A percentile compares a stretch with the other conserved stretches of the same genome.
Conservation (phyloP, 2,329 filamentous ascomycete genomes). For the Drechmeria coniospora region DNA sequence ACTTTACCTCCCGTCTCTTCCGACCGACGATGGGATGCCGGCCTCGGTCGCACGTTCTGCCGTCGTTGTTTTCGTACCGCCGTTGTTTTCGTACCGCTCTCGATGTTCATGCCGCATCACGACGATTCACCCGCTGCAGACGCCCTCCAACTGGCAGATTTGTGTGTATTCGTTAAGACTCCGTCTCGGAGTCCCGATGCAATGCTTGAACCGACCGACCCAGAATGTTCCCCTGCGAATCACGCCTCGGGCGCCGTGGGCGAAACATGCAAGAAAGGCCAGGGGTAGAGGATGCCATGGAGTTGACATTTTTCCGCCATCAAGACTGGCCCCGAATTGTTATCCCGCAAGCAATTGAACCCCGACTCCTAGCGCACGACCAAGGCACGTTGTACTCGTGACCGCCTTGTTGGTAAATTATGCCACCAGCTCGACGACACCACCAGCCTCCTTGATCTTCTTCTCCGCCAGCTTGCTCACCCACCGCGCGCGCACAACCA, state of each 20-base stretch:
- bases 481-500: conserved; percentile 91
- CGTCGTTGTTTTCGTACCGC: too few relatives aligned
- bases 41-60: too few relatives aligned
- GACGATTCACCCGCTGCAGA: too few relatives aligned
- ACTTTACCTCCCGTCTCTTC: too few relatives aligned
- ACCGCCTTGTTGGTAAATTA: conserved; percentile 23
- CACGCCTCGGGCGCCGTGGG: conserved; percentile 4
- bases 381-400: too few relatives aligned
- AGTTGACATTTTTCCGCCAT: neutral
- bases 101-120: too few relatives aligned
- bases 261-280: too few relatives aligned
- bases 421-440: conserved; percentile 89
- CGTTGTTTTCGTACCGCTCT: too few relatives aligned
- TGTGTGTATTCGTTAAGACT: conserved; percentile 25
- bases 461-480: conserved; percentile 92
- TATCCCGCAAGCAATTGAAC: neutral
- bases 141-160: conserved; percentile 22
- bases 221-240: conserved; percentile 12
- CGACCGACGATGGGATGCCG: too few relatives aligned
- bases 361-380: neutral
- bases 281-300: neutral
- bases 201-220: conserved; percentile 25
- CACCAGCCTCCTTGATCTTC: conserved; percentile 97
- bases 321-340: neutral
- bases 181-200: conserved; percentile 24